Conservation (phyloP, 73 alveolate species). For the Urostyla sp. region DNA sequence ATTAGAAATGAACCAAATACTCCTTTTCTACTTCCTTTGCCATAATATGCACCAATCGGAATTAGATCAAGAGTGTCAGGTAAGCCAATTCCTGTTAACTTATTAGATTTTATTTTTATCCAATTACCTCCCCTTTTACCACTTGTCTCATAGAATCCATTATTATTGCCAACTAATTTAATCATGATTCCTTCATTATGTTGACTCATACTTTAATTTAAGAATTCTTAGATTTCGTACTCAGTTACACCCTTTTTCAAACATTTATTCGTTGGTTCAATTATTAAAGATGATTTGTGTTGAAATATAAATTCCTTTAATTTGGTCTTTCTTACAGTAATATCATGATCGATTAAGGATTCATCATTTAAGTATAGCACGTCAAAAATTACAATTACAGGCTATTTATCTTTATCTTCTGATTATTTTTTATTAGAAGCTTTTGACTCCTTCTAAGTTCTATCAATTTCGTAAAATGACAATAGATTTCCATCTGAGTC, state of each 20-base stretch:
- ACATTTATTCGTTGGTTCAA: too few relatives aligned
- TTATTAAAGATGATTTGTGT: too few relatives aligned
- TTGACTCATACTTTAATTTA: slow-evolving; percentile 70
- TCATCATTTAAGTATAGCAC: slow-evolving; percentile 72
- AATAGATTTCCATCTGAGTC: slow-evolving; percentile 68
- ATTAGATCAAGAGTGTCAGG: slow-evolving; percentile 88
- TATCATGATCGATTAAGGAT: slow-evolving; percentile 60
- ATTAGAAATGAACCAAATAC: slow-evolving; percentile 87
- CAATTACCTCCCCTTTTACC: slow-evolving; percentile 85
- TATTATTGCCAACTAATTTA: slow-evolving; percentile 76
- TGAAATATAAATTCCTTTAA: too few relatives aligned
- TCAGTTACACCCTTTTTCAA: too few relatives aligned
- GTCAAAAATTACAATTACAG: slow-evolving; percentile 87
- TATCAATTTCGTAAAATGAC: slow-evolving; percentile 83
- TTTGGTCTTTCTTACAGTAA: too few relatives aligned
- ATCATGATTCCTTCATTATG: slow-evolving; percentile 66
- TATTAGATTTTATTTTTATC: slow-evolving; percentile 72
- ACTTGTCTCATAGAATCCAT: slow-evolving; percentile 77
- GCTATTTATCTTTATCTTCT: slow-evolving; percentile 64
- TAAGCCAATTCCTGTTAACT: slow-evolving; percentile 32
- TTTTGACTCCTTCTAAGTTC: slow-evolving; percentile 1
- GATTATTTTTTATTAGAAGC: background rate
- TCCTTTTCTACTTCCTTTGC: slow-evolving; percentile 91
- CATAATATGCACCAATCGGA: slow-evolving; percentile 89
- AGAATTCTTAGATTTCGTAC: slow-evolving; percentile 27